Evolutionary conservation across 352 stramenopile species (phyloP).

Genomic region (Stramenopiles sp.): DNA sequence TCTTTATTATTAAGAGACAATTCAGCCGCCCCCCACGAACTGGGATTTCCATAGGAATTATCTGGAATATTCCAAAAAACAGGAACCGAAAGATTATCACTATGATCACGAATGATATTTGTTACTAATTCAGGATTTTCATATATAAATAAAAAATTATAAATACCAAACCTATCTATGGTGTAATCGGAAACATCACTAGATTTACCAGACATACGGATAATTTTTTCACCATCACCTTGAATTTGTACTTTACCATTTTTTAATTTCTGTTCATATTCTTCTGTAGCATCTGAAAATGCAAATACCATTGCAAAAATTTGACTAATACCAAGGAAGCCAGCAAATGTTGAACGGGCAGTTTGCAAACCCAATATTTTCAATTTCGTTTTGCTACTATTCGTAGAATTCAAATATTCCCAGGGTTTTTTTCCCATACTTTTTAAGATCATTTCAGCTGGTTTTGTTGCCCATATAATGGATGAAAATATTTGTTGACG

Average conservation of each 20-base stretch:
- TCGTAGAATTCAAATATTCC: neutral
- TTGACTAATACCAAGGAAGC: neutral
- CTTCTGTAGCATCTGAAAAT: neutral
- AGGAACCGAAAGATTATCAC: neutral
- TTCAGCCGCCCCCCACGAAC: neutral
- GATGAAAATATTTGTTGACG: neutral
- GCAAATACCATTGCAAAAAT: neutral
- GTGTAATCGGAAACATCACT: neutral
- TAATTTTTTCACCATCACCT: neutral
- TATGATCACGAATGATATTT: neutral
- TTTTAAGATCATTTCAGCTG: neutral
- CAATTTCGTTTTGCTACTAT: neutral
- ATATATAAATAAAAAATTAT: neutral
- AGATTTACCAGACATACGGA: neutral
- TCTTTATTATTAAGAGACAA: neutral
- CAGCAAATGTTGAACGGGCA: neutral
- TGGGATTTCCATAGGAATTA: neutral
- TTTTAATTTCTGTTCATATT: neutral
- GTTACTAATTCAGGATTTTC: neutral
- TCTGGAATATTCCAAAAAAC: neutral
- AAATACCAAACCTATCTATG: neutral
- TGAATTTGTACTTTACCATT: neutral
- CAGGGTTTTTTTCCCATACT: neutral
- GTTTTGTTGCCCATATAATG: neutral
- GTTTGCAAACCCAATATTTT: neutral